phyloP scores from a whole-genome alignment of 129 eudicot species.

The Mikania micrantha region DNA sequence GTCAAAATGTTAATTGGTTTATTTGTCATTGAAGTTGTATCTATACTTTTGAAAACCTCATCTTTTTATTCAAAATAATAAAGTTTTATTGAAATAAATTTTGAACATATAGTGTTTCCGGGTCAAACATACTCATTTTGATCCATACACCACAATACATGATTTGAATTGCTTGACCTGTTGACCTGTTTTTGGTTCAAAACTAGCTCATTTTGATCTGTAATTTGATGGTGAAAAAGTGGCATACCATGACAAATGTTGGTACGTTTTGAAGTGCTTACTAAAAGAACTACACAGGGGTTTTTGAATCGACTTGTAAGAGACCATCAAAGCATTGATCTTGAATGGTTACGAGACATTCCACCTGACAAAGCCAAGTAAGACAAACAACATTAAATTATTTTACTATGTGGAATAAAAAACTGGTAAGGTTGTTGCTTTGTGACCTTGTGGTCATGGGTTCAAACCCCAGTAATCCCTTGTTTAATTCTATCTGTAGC shows the following conservation, averaged over 20 bases:
- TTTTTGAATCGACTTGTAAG: constrained; percentile 73
- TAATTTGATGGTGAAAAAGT: neutral
- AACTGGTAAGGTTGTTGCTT: no score
- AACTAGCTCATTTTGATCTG: neutral
- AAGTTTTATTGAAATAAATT: neutral
- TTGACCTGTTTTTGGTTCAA: no score
- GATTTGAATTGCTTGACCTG: neutral
- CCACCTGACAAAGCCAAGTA: constrained; percentile 98
- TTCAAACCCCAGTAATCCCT: no score
- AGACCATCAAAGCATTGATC: constrained; percentile 90
- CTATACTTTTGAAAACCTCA: neutral
- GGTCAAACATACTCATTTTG: neutral
- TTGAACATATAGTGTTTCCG: neutral
- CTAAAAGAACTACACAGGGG: constrained; percentile 39
- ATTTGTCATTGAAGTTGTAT: no score
- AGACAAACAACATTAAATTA: constrained; percentile 15
- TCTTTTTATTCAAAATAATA: neutral
- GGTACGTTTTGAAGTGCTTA: neutral
- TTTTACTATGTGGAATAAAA: neutral
- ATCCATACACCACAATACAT: neutral
- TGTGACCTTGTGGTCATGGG: no score
- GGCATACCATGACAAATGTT: neutral
- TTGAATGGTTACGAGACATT: constrained; percentile 95
- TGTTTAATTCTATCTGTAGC: neutral
- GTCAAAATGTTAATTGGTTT: neutral